Evolutionary conservation across 306 rosid genomes (phyloP).

Genomic region (Canavalia gladiata): DNA sequence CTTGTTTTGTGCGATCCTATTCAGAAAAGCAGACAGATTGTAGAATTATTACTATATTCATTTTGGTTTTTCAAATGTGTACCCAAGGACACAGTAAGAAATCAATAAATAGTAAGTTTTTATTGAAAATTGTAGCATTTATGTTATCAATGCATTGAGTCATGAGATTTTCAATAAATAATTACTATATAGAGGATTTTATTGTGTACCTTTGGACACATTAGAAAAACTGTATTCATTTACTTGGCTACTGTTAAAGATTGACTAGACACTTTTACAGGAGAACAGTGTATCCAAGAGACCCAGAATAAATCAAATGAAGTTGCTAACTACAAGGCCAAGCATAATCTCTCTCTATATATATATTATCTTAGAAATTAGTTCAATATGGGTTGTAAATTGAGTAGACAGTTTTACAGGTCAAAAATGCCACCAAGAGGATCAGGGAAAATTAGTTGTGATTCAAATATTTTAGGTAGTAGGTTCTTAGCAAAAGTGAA

Average conservation of each 20-base stretch:
- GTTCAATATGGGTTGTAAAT: neutral
- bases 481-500: slow-evolving; percentile 3
- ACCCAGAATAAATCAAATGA: neutral
- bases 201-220: no score
- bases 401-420: neutral
- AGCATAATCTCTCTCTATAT: neutral
- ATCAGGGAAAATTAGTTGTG: neutral
- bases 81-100: no score
- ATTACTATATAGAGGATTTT: no score
- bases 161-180: no score
- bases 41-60: no score
- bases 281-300: neutral
- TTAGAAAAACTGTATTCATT: no score
- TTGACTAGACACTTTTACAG: no score
- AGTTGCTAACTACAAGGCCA: slow-evolving; percentile 4
- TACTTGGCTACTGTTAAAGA: no score
- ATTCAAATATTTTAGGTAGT: slow-evolving; percentile 4
- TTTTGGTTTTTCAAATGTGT: no score
- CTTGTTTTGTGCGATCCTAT: neutral
- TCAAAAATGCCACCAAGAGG: neutral
- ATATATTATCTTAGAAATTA: neutral
- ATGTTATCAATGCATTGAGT: no score
- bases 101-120: no score
- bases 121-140: no score
- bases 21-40: neutral